phyloP scores from a whole-genome alignment of 1,139 yeast species.

The Diutina rugosa region DNA sequence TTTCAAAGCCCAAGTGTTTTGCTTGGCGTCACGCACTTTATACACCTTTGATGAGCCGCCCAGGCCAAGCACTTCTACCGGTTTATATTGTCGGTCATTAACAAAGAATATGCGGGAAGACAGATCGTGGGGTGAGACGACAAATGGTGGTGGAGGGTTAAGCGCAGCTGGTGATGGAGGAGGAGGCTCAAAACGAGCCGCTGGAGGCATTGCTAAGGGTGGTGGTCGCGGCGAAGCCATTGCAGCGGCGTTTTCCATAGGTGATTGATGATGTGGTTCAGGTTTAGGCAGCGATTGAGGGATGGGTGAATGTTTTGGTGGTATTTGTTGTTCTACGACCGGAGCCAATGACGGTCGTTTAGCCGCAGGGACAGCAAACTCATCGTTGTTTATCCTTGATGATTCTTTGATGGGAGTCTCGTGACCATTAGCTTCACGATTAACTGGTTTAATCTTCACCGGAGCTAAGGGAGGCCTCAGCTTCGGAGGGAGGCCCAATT shows the following conservation, averaged over 20 bases:
- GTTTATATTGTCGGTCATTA: conserved; percentile 33
- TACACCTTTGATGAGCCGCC: conserved; percentile 95
- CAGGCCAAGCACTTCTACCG: conserved; percentile 68
- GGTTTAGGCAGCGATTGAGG: not conserved
- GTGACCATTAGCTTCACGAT: not conserved
- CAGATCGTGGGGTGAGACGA: not conserved
- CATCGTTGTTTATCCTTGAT: not conserved
- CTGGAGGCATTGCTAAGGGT: not conserved
- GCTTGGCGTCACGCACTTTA: conserved; percentile 42
- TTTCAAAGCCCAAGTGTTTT: conserved; percentile 60
- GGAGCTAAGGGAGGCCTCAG: not conserved
- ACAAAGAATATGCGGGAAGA: not conserved
- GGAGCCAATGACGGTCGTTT: not conserved
- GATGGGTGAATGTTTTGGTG: not conserved
- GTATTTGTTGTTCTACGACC: not conserved
- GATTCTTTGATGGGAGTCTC: not conserved
- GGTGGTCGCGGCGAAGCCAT: not conserved
- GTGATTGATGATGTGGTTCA: not conserved
- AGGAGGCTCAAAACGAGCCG: not conserved
- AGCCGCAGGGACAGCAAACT: not conserved
- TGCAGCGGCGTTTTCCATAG: not conserved
- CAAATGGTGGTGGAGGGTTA: not conserved
- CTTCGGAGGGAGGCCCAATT: not conserved
- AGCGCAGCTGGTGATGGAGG: not conserved
- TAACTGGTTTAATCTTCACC: not conserved